A percentile compares a stretch with the other conserved stretches of the same genome.
phyloP scores from a whole-genome alignment of 768 basidiomycete species.

The Leccinum sublutescens region DNA sequence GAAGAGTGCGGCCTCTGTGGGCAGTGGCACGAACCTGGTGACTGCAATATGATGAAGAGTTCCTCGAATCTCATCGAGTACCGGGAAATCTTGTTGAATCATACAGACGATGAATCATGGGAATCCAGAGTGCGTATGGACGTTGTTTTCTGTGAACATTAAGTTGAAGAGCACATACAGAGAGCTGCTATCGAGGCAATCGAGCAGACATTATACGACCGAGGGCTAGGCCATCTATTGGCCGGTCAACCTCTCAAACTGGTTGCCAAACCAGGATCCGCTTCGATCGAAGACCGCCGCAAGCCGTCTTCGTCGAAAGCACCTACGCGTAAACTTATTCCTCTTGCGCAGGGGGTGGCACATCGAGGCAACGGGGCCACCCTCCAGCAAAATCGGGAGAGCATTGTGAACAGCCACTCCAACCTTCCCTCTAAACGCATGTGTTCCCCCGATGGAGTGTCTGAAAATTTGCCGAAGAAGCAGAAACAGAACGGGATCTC shows the following conservation, averaged over 20 bases:
- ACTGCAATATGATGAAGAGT: slow-evolving; percentile 63
- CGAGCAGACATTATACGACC: slow-evolving; percentile 56
- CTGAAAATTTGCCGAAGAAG: slow-evolving; percentile 37
- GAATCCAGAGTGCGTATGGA: slow-evolving; percentile 54
- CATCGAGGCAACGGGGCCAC: background rate
- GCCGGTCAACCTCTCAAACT: slow-evolving; percentile 63
- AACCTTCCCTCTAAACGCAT: slow-evolving; percentile 35
- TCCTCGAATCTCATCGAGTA: slow-evolving; percentile 69
- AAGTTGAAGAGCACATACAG: slow-evolving; percentile 35
- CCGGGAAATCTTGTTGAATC: slow-evolving; percentile 60
- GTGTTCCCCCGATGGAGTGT: slow-evolving; percentile 29
- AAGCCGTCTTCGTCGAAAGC: slow-evolving; percentile 3
- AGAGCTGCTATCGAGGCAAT: slow-evolving; percentile 66
- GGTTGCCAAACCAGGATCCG: slow-evolving; percentile 35
- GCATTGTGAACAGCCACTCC: background rate
- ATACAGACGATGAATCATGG: slow-evolving; percentile 64
- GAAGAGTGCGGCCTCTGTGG: slow-evolving; percentile 63
- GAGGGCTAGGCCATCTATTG: slow-evolving; percentile 57
- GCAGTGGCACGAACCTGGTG: slow-evolving; percentile 43
- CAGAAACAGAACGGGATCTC: slow-evolving; percentile 25
- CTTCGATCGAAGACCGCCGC: slow-evolving; percentile 1
- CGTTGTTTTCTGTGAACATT: background rate
- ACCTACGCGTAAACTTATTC: background rate
- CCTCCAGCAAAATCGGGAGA: background rate
- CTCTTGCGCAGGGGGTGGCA: background rate